These are phyloP conservation scores for Heterobasidion irregulare DNA, from an alignment of 1,284 basidiomycete species.

Conservation along the genomic window DNA sequence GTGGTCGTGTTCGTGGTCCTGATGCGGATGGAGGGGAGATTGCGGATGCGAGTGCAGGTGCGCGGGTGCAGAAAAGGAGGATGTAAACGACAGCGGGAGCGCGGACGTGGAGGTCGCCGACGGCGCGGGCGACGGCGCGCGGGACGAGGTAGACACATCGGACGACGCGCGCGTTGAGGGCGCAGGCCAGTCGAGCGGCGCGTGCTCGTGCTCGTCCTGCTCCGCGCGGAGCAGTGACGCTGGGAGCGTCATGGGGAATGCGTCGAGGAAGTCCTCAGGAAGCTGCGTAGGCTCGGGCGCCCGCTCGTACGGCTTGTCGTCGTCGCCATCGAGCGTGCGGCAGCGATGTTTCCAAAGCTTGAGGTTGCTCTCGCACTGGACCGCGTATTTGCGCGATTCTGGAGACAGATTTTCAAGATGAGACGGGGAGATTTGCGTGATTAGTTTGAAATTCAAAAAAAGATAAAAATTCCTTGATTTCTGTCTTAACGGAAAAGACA, in stretches of 20 bases:
- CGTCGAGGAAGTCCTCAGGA: constrained; percentile 44
- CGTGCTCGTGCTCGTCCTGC: constrained; percentile 2
- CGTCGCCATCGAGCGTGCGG: constrained; percentile 6
- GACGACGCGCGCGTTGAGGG: constrained; percentile 5
- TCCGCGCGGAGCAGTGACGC: constrained; percentile 12
- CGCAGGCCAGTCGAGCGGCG: constrained; percentile 1
- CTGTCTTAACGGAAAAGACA: neutral
- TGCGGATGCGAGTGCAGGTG: neutral
- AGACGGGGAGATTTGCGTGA: neutral
- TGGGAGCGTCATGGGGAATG: constrained; percentile 57
- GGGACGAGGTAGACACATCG: constrained; percentile 14
- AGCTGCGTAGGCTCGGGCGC: constrained; percentile 26
- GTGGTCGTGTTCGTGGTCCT: neutral
- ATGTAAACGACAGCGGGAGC: neutral
- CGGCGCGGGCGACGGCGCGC: constrained; percentile 16
- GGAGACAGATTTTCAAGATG: neutral
- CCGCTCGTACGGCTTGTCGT: constrained; percentile 3
- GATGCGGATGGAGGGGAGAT: neutral
- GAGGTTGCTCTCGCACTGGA: constrained; percentile 60
- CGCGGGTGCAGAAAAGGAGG: neutral
- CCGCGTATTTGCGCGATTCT: constrained; percentile 60
- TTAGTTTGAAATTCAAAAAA: neutral
- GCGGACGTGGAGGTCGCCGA: neutral
- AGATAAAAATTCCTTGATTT: neutral
- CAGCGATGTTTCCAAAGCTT: constrained; percentile 56